Evolutionary conservation across 306 rosid species (phyloP), one percentile per base, ranked within the genome.

Genomic region (Vigna nakashimae): DNA sequence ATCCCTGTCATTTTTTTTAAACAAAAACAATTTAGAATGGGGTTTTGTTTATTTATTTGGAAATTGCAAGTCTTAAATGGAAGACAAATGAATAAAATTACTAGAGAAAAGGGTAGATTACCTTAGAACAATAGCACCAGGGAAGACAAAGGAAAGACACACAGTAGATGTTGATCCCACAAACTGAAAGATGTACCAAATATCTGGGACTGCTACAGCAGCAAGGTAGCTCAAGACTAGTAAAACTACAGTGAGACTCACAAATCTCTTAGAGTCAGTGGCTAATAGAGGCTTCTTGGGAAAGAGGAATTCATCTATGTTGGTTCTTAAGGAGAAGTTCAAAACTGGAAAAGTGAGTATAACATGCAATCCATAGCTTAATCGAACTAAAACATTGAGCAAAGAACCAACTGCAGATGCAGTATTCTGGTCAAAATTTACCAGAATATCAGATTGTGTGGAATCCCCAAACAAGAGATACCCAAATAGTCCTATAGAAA

Each of bases 151-250:
- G 71, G 96, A 93, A 28, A 95, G 97, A 79, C 87, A 87, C 67
- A 88, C 91, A 0, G 97, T 98, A 55, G 97, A 81, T 11, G 99
- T 95, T 80, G 97, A 91, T 48, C 99, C 99, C 84, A 95, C 8
- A 55, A 95, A 92, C 88, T 95, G 98, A 86, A 95, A 92, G 45
- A 92, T 80, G 62, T 86, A 91, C 99, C 98, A 95, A 70, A 95
- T 89, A 84, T 90, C 83, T 42, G 98, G 99, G 60, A 95, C 68
- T 36, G 85, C 89, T 5, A 92, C 87, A 16, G 99, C 98, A 62
- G 88, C 84, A 38, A 92, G 52, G 84, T 91, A 95, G 76, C 96
- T 87, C 49, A 85, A 52, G 34, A 80, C 82, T 43, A 95, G 69
- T 32, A 91, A 72, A 17, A 81, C 76, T 14, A 91, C 2, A 5